phyloP scores from a whole-genome alignment of 805 yeast genomes.

The Saccharomycopsis vini region DNA sequence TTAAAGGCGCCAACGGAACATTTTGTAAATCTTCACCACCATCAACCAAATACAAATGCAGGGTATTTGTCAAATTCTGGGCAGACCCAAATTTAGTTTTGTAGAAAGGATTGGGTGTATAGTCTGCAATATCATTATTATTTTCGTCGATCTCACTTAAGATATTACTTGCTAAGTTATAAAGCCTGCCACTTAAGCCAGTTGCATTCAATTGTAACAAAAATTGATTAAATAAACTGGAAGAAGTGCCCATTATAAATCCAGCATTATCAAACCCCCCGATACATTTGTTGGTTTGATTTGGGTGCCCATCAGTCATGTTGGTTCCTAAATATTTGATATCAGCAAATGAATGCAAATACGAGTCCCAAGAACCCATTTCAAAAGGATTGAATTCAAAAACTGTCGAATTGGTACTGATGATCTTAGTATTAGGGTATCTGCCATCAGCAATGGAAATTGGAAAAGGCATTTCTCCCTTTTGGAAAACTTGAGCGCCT shows the following conservation, averaged over 20 bases:
- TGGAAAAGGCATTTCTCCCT: conserved; percentile 65
- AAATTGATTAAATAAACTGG: conserved; percentile 67
- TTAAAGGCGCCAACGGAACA: conserved; percentile 53
- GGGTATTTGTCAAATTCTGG: conserved; percentile 31
- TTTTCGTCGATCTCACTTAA: conserved; percentile 38
- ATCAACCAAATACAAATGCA: conserved; percentile 48
- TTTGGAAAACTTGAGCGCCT: conserved; percentile 49
- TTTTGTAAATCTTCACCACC: conserved; percentile 67
- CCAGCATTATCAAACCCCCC: conserved; percentile 77
- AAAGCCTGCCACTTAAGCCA: conserved; percentile 38
- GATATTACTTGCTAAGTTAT: conserved; percentile 37
- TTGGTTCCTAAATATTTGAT: conserved; percentile 19
- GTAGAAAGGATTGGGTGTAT: conserved; percentile 63
- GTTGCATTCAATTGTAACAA: conserved; percentile 49
- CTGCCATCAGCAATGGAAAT: conserved; percentile 58
- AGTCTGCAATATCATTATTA: conserved; percentile 61
- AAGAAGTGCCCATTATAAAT: conserved; percentile 74
- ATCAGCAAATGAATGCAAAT: conserved; percentile 3
- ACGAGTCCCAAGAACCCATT: conserved; percentile 11
- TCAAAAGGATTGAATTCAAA: conserved; percentile 47
- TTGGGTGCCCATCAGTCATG: conserved; percentile 43
- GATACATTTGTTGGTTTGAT: conserved; percentile 38
- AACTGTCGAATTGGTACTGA: conserved; percentile 59
- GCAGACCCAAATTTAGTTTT: conserved; percentile 32
- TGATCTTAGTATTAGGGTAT: conserved; percentile 48